These are phyloP conservation scores for Juglanconis oblonga DNA, from an alignment of 2,329 filamentous ascomycete genomes.

Conservation along the genomic window DNA sequence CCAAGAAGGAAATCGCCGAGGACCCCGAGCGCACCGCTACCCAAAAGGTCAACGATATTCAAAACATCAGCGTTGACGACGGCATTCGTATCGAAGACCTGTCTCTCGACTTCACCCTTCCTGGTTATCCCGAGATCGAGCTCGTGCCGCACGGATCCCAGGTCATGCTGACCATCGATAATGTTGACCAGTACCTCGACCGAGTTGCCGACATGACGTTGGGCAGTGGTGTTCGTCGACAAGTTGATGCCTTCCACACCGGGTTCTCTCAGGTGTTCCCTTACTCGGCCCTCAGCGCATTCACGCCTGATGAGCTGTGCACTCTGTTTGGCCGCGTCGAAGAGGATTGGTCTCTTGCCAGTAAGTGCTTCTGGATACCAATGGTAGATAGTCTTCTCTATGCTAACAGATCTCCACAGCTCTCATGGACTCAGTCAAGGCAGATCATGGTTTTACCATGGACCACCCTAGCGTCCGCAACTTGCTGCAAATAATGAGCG, in stretches of 20 bases:
- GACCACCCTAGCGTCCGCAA: constrained; percentile 96
- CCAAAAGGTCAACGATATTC: constrained; percentile 68
- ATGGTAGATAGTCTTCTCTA: not conserved
- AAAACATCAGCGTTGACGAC: constrained; percentile 70
- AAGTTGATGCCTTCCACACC: constrained; percentile 84
- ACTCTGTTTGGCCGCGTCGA: constrained; percentile 90
- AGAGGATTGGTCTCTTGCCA: constrained; percentile 97
- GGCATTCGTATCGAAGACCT: constrained; percentile 76
- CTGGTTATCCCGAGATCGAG: constrained; percentile 85
- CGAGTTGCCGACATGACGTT: constrained; percentile 89
- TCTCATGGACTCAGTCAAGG: constrained; percentile 97
- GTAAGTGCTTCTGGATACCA: constrained; percentile 51
- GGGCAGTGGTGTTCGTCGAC: constrained; percentile 79
- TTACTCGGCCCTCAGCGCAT: constrained; percentile 86
- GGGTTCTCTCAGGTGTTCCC: constrained; percentile 97
- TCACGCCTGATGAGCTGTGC: constrained; percentile 92
- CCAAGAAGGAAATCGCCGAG: constrained; percentile 77
- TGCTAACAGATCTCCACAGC: constrained; percentile 48
- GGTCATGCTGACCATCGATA: constrained; percentile 77
- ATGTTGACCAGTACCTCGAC: constrained; percentile 85
- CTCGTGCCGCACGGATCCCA: constrained; percentile 73
- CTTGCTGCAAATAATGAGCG: constrained; percentile 90
- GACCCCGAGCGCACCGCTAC: constrained; percentile 61
- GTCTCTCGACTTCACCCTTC: constrained; percentile 89
- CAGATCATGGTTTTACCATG: constrained; percentile 97